Evolutionary conservation across 2,329 filamentous ascomycete species (phyloP), one percentile per base, ranked within the genome.

Genomic region (Sclerotinia minor): DNA sequence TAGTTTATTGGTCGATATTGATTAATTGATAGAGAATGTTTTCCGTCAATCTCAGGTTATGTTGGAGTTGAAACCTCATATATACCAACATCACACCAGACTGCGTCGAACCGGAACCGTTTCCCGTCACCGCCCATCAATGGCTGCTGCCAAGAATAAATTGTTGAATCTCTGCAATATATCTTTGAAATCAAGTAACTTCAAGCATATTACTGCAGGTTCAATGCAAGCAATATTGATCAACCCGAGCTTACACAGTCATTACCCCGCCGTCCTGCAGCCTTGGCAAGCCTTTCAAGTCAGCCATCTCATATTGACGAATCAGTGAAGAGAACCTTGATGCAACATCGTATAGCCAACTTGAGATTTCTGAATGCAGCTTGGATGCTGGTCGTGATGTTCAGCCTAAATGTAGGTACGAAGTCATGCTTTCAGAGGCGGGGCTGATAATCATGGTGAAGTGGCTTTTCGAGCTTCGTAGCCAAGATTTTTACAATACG

Each of bases 261-360:
- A 50, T 61, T 26, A 38, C 45, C 45, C 59, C 45, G 59, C 29
- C 35, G 15, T 38, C 29, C 15, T 61, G 45, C 45, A 61, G 45
- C 59, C 29, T 61, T 50, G 45, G 45, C 59, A 41, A 50, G 32
- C 45, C 59, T n/a, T 49, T 21, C 29, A 4, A 61, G 44, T 29
- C 13, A 61, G 26, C 44, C 21, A 35, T 35, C 11, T 35, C 15
- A 29, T 5, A 35, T 49, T 47, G 21, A 50, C 29, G 13, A 61
- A 50, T 50, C 44, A n/a, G 15, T 47, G 41, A 59, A 60, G 57
- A 61, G 21, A 61, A 35, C 2, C 15, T 29, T 26, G 44, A 61
- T 61, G 58, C 4, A 38, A 61, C 59, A 45, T 50, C 59, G 59
- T 61, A 61, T 61, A 61, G 29, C 15, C 19, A 15, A 15, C 11